Base-by-base conservation (phyloP, 2,329 filamentous ascomycete genomes). In the Fusarium verticillioides region DNA sequence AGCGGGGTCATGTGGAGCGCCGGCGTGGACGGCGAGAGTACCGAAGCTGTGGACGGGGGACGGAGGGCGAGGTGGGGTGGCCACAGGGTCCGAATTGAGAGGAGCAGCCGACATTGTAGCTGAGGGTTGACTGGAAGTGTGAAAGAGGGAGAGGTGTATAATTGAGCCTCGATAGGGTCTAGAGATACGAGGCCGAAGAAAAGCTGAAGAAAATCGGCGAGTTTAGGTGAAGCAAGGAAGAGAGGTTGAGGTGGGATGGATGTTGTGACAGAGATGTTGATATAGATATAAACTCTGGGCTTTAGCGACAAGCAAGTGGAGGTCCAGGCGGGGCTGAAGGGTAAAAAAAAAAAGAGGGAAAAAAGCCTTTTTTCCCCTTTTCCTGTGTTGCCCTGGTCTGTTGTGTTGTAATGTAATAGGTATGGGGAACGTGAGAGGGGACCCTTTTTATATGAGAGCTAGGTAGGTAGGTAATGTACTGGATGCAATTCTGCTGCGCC, bases 21-120 rank as follows among this genome's bases (percentile, higher is more conserved):
- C 96, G 72, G 96, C 95, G 84, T 99, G 96, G 26, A 99, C 96
- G 64, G 96, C 96, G 70, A 97, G 89, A 53, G 96, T 99, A 70
- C 94, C 96, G 84, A 99, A 98, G 72, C 90, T 87, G 82, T 94
- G 92, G 65, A 92, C 87, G 73, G 94, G 93, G 49, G 93, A 92
- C 63, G 82, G 89, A 53, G 92, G 90, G 72, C 92, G 88, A 57
- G 92, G 91, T 73, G 93, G 93, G 65, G 93, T 95, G 78, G 92
- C 88, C 79, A 94, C 91, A 60, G 89, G 85, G 77, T 88, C 86
- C 72, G 80, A 76, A 47, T 77, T 77, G 61, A 79, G 75, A 62
- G 80, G 73, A 56, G 66, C 66, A 49, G 60, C 61, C 50, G 75
- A 75, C 76, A 78, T 78, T 70, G 34, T 70, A 59, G 49, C 44